These are phyloP conservation scores for Paecilomyces sp. DNA, from an alignment of 2,329 filamentous ascomycete genomes.

Conservation along the genomic window DNA sequence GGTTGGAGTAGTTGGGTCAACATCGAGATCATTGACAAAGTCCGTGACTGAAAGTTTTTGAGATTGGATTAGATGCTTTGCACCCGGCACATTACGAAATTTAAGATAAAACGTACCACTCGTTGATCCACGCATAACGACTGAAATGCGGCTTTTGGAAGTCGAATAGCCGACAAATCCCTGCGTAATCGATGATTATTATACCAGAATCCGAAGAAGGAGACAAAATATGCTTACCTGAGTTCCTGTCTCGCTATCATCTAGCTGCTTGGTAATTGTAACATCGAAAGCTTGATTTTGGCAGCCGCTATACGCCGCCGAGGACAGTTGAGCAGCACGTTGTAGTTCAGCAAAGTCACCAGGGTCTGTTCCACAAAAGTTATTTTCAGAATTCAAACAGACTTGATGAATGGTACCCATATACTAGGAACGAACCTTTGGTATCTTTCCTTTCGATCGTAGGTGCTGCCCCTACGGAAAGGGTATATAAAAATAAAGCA, in stretches of 20 bases:
- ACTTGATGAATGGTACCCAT: background rate
- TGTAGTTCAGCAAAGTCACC: conserved; percentile 13
- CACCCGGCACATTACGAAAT: no score
- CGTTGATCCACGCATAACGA: conserved; percentile 24
- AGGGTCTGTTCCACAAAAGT: conserved; percentile 7
- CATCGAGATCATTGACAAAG: conserved; percentile 20
- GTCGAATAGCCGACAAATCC: conserved; percentile 22
- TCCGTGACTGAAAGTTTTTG: conserved; percentile 4
- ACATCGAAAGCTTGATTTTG: conserved; percentile 20
- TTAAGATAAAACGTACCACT: conserved; percentile 8
- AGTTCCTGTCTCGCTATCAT: conserved; percentile 16
- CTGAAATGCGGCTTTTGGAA: conserved; percentile 16
- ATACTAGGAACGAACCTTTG: background rate
- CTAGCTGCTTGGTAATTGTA: conserved; percentile 20
- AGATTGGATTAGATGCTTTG: conserved; percentile 3
- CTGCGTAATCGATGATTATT: conserved; percentile 4
- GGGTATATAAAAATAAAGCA: background rate
- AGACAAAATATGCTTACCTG: conserved; percentile 7
- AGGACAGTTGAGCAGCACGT: conserved; percentile 21
- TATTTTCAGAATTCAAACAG: background rate
- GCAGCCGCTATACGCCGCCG: conserved; percentile 22
- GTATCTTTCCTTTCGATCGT: background rate
- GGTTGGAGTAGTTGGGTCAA: conserved; percentile 13
- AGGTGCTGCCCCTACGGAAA: background rate
- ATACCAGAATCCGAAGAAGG: background rate